These are phyloP conservation scores for Pestalotiopsis sp. DNA, from an alignment of 2,329 filamentous ascomycete species.

Conservation along the genomic window DNA sequence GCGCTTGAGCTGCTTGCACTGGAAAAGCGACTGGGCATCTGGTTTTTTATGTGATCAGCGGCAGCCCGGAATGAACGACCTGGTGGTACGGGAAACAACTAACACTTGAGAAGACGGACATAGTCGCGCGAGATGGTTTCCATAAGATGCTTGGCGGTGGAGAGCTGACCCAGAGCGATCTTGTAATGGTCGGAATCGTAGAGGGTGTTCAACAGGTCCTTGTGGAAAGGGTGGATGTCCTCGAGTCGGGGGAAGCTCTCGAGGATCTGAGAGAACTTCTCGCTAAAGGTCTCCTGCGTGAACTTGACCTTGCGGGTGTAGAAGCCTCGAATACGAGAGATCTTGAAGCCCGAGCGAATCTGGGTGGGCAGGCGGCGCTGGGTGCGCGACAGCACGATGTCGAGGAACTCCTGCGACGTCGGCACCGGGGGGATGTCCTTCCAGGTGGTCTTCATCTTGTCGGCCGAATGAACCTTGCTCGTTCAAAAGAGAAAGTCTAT, in stretches of 20 bases:
- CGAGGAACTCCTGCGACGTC: conserved; percentile 91
- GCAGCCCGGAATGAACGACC: neutral
- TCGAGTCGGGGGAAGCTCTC: conserved; percentile 90
- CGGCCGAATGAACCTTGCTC: neutral
- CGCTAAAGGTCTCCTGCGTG: conserved; percentile 92
- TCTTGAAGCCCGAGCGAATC: conserved; percentile 94
- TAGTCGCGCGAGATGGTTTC: conserved; percentile 97
- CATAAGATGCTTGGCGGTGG: conserved; percentile 93
- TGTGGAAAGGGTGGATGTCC: conserved; percentile 93
- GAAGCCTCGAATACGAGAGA: conserved; percentile 87
- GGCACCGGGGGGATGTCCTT: conserved; percentile 85
- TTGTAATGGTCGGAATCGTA: conserved; percentile 98
- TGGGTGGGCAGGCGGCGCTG: conserved; percentile 92
- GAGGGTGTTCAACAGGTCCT: conserved; percentile 91
- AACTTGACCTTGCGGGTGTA: conserved; percentile 99
- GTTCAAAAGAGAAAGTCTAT: neutral
- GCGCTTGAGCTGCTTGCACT: conserved; percentile 98
- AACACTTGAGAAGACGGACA: conserved; percentile 84
- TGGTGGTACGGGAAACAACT: neutral
- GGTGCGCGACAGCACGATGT: conserved; percentile 92
- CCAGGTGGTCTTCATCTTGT: conserved; percentile 45
- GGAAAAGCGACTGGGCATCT: conserved; percentile 89
- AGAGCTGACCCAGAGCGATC: conserved; percentile 93
- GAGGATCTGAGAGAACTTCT: conserved; percentile 88
- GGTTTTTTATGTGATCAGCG: neutral